phyloP scores from a whole-genome alignment of 2,329 filamentous ascomycete species.

The Alternaria triticina region DNA sequence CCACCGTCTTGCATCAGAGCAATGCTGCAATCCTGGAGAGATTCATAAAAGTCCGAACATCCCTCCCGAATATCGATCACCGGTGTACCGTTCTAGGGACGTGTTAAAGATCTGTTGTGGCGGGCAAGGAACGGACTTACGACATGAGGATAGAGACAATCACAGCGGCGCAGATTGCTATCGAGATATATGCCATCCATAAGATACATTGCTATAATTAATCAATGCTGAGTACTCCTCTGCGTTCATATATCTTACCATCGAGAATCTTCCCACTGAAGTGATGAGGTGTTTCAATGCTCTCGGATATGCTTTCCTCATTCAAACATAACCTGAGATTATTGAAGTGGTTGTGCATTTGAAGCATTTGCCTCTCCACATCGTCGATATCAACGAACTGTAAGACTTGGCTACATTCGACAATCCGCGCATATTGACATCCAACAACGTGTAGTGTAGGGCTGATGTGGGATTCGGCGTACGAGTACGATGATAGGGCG shows the following conservation, averaged over 20 bases:
- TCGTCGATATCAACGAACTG: background rate
- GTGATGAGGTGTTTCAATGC: background rate
- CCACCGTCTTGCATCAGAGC: background rate
- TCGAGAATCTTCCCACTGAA: background rate
- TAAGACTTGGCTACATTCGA: background rate
- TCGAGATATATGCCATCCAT: background rate
- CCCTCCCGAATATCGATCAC: background rate
- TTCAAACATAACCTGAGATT: background rate
- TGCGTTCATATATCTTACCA: background rate
- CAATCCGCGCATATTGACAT: background rate
- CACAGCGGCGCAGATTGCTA: background rate
- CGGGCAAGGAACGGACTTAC: background rate
- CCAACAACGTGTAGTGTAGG: background rate
- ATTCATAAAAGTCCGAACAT: no score
- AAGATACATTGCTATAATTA: background rate
- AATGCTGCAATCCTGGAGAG: background rate
- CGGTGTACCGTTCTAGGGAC: background rate
- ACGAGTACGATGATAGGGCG: background rate
- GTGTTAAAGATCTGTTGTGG: background rate
- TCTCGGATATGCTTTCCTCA: background rate
- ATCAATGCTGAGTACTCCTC: background rate
- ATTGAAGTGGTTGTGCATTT: background rate
- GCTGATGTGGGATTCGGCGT: no score
- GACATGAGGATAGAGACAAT: no score
- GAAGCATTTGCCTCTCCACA: background rate